Evolutionary conservation across 768 basidiomycete genomes (phyloP).

Genomic region (Phlebiopsis flavidoalba): DNA sequence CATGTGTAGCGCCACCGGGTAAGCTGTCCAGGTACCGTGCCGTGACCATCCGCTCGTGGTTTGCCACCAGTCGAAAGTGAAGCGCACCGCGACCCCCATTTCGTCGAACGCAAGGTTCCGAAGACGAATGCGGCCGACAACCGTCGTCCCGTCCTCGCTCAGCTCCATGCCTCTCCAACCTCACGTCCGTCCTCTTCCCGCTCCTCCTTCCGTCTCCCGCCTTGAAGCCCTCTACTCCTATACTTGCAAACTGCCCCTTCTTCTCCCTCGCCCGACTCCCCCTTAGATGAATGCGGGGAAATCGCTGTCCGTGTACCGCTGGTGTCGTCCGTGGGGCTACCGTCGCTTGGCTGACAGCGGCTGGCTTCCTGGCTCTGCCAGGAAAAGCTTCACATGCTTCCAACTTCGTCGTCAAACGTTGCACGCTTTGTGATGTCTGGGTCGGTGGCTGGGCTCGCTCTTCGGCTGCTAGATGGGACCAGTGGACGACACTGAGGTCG

Average conservation of each 20-base stretch:
- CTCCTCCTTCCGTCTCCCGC: slow-evolving; percentile 8
- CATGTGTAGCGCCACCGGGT: slow-evolving; percentile 34
- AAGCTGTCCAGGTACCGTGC: slow-evolving; percentile 58
- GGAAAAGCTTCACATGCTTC: slow-evolving; percentile 94
- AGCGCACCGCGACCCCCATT: slow-evolving; percentile 84
- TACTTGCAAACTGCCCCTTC: slow-evolving; percentile 26
- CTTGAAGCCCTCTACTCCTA: slow-evolving; percentile 12
- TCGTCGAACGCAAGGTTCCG: slow-evolving; percentile 78
- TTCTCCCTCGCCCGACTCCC: slow-evolving; percentile 28
- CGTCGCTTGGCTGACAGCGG: slow-evolving; percentile 89
- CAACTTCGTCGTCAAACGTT: slow-evolving; percentile 87
- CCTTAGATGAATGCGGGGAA: slow-evolving; percentile 69
- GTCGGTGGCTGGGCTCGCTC: slow-evolving; percentile 79
- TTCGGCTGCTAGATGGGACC: slow-evolving; percentile 33
- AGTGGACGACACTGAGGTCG: slow-evolving; percentile 49
- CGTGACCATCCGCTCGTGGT: slow-evolving; percentile 91
- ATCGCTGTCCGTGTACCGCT: slow-evolving; percentile 75
- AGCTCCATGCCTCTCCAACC: slow-evolving; percentile 53
- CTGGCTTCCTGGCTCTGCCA: slow-evolving; percentile 92
- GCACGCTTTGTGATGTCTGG: slow-evolving; percentile 77
- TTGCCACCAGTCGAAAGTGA: slow-evolving; percentile 94
- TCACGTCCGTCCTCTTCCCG: slow-evolving; percentile 31
- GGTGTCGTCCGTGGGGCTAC: slow-evolving; percentile 81
- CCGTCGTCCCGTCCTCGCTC: slow-evolving; percentile 42
- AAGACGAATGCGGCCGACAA: slow-evolving; percentile 75